Percentiles rank a stretch among this genome's conserved stretches.
These are phyloP conservation scores for Platanthera zijinensis DNA, from an alignment of 106 monocot species.

Conservation along the genomic window DNA sequence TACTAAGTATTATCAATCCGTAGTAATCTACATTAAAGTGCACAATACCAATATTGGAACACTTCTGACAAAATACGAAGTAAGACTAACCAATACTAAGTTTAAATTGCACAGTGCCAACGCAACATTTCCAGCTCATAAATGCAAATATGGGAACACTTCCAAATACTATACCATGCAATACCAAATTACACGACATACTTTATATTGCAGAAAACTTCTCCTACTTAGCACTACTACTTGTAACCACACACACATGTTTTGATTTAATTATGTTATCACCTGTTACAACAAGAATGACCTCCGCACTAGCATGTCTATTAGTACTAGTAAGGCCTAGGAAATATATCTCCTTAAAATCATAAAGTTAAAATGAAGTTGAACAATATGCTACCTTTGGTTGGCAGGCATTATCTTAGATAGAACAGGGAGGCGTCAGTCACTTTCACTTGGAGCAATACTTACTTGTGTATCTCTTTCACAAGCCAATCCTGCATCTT, in stretches of 20 bases:
- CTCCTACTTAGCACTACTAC: background rate
- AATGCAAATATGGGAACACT: too few species aligned
- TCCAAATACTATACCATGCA: too few species aligned
- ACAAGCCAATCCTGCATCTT: conserved; percentile 31
- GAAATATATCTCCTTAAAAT: background rate
- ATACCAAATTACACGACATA: too few species aligned
- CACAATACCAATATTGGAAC: too few species aligned
- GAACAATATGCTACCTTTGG: conserved; percentile 1
- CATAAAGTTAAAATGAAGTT: background rate
- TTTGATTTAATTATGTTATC: background rate
- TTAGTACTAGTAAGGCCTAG: background rate
- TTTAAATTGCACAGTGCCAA: too few species aligned
- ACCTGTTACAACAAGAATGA: background rate
- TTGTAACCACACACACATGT: background rate
- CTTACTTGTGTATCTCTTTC: conserved; percentile 22
- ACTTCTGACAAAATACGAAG: too few species aligned
- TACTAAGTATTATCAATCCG: too few species aligned
- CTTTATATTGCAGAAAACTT: too few species aligned
- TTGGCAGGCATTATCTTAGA: conserved; percentile 24
- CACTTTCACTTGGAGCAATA: conserved; percentile 29
- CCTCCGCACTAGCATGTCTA: background rate
- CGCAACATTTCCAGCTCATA: too few species aligned
- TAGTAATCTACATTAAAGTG: too few species aligned
- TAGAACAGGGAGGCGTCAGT: conserved; percentile 34
- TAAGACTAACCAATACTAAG: too few species aligned